A percentile compares a stretch with the other conserved stretches of the same genome.
These are phyloP conservation scores for Pterocarpus santalinus DNA, from an alignment of 306 rosid species.

Conservation along the genomic window DNA sequence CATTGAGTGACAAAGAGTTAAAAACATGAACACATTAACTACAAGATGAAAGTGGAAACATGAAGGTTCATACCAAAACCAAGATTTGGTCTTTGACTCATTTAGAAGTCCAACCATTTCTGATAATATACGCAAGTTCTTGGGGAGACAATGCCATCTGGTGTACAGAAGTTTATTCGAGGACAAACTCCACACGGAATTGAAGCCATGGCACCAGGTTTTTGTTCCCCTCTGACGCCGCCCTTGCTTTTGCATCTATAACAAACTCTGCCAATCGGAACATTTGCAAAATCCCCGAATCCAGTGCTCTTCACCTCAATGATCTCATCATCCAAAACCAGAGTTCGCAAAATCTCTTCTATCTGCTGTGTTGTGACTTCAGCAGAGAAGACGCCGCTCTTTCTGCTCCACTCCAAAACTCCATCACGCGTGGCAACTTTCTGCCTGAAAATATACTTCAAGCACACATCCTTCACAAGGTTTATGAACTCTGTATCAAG, in stretches of 20 bases:
- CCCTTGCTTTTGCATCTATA: constrained; percentile 65
- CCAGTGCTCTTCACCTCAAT: constrained; percentile 73
- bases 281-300: constrained; percentile 60
- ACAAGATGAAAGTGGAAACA: not conserved
- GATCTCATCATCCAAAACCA: constrained; percentile 73
- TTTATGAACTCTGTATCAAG: constrained; percentile 62
- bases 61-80: not conserved
- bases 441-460: constrained; percentile 51
- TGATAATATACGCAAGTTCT: constrained; percentile 65
- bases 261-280: constrained; percentile 70
- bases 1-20: constrained; percentile 2
- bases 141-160: constrained; percentile 77
- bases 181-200: constrained; percentile 89
- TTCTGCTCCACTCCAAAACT: constrained; percentile 49
- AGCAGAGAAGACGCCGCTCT: constrained; percentile 41
- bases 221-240: constrained; percentile 56
- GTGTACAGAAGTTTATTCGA: constrained; percentile 62
- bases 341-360: constrained; percentile 62
- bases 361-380: constrained; percentile 57
- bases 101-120: constrained; percentile 79
- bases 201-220: constrained; percentile 62
- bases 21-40: not conserved
- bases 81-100: constrained; percentile 10
- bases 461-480: constrained; percentile 50
- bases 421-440: constrained; percentile 64